Base-by-base conservation (phyloP, 495 filamentous ascomycete genomes). In the Daldinia concentrica region DNA sequence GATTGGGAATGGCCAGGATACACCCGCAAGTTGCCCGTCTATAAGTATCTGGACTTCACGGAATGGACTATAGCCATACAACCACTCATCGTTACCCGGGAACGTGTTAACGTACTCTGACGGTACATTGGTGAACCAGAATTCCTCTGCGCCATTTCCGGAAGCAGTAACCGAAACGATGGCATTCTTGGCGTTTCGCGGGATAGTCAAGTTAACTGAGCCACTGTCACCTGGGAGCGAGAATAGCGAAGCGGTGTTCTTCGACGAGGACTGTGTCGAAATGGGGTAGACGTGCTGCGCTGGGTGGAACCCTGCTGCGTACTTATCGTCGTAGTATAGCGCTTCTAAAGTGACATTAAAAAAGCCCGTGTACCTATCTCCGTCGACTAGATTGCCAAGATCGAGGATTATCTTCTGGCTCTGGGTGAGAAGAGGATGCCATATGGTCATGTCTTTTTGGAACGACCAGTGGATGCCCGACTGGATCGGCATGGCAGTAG, bases 41-140 rank as follows among this genome's bases (percentile, higher is more conserved):
- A 97, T 91, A 43, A 89, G 85, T 2, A 96, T 80, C 68, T 97
- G 92, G 7, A 96, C 84, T 77, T 97, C 94, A 8, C 93, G 88
- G 75, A 93, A 97, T 0, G 93, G 92, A 19, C 89, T 90, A 72
- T 87, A 89, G 1, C 92, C 93, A 43, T 89, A 89, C 1, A 95
- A 81, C 17, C 81, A 79, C 8, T 86, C 89, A 3, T 83, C 84
- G 12, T 82, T 81, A 7, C 77, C 74, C 41, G 79, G 79, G 76
- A 95, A 97, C 3, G 89, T 89, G 32, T 86, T 68, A 0, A 82
- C 82, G 63, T 92, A 87, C 4, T 85, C 84, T 6, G 85, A 84
- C n/a, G 91, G 84, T 3, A 93, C 91, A 78, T 96, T 96, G 22
- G 86, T 88, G 85, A 91, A 97, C 93, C 94, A 97, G 74, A 97